Evolutionary conservation across 2,329 filamentous ascomycete genomes (phyloP).

Genomic region (Trichoderma sp.): DNA sequence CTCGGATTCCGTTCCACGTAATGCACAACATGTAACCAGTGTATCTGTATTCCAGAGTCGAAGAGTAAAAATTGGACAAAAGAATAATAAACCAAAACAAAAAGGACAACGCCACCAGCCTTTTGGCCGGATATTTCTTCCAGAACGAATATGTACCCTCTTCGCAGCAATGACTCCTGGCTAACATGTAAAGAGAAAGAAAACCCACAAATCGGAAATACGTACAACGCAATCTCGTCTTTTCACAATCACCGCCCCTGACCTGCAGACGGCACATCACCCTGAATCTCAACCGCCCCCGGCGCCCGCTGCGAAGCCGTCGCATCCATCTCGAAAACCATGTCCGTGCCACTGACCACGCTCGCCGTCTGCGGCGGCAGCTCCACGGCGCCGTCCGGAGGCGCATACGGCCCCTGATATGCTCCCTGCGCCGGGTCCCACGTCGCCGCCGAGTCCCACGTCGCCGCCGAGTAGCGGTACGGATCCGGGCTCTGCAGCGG

Average conservation of each 20-base stretch:
- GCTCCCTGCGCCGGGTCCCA: conserved; percentile 6
- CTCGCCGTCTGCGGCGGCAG: conserved; percentile 13
- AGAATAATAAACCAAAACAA: neutral
- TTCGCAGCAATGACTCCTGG: neutral
- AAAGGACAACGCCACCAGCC: neutral
- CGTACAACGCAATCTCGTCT: neutral
- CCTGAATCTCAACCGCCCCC: conserved; percentile 20
- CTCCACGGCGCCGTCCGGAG: conserved; percentile 21
- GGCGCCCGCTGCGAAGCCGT: neutral
- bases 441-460: conserved; percentile 14
- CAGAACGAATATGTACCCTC: neutral
- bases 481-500: conserved; percentile 16
- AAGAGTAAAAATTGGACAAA: neutral
- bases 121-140: neutral
- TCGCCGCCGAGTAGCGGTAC: conserved; percentile 15
- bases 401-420: conserved; percentile 19
- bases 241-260: neutral
- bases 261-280: conserved; percentile 3
- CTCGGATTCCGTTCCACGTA: neutral
- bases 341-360: neutral
- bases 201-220: no score
- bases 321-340: conserved; percentile 23
- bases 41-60: neutral
- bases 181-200: neutral
- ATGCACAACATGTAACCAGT: neutral